A percentile compares a stretch with the other conserved stretches of the same genome.
These are phyloP conservation scores for Geotrichum klebahnii DNA, from an alignment of 1,139 yeast species.

Conservation along the genomic window DNA sequence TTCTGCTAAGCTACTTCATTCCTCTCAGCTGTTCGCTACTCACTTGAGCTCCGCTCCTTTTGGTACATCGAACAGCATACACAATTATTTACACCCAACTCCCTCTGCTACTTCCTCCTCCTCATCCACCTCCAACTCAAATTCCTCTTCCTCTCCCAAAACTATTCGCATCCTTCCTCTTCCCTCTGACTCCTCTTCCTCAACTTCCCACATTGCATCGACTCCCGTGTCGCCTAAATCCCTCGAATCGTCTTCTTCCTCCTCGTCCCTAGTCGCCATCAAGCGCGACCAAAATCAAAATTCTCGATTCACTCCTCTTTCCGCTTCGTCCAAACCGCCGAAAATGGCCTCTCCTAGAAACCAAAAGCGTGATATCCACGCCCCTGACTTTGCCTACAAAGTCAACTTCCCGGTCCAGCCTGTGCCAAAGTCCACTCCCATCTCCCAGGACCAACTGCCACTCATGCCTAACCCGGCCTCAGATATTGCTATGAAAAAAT, in stretches of 20 bases:
- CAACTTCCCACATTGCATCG: background rate
- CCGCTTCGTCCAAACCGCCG: slow-evolving; percentile 27
- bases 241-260: background rate
- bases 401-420: slow-evolving; percentile 32
- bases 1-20: slow-evolving; percentile 2
- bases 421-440: slow-evolving; percentile 26
- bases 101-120: background rate
- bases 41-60: background rate
- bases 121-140: background rate
- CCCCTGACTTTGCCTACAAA: slow-evolving; percentile 25
- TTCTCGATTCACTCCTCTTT: background rate
- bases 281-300: too few relatives aligned
- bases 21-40: slow-evolving; percentile 3
- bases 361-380: slow-evolving; percentile 11
- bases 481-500: slow-evolving; percentile 51
- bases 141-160: slow-evolving; percentile 6
- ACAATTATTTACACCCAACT: background rate
- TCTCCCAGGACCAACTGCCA: slow-evolving; percentile 36
- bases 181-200: slow-evolving; percentile 7
- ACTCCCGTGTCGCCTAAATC: slow-evolving; percentile 6
- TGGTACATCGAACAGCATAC: background rate
- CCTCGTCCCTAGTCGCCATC: too few relatives aligned
- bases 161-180: slow-evolving; percentile 4
- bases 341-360: slow-evolving; percentile 23
- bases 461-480: slow-evolving; percentile 35